Conservation (phyloP, 2,329 filamentous ascomycete species). For the Colletotrichum plurivorum region DNA sequence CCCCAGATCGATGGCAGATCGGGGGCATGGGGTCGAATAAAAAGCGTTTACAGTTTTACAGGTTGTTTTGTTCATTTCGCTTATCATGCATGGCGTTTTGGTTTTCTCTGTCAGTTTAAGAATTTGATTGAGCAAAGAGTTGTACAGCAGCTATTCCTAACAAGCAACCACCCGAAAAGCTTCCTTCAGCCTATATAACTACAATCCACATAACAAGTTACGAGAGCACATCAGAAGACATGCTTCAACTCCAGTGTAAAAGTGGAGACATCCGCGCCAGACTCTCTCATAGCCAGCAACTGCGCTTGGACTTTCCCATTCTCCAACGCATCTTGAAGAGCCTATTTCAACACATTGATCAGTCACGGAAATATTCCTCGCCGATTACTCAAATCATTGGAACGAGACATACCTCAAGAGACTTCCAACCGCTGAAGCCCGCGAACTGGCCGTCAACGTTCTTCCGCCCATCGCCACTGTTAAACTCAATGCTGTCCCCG, state of each 20-base stretch:
- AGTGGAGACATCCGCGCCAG: neutral
- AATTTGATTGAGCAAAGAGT: too few relatives aligned
- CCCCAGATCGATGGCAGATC: constrained; percentile 3
- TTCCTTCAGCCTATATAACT: too few relatives aligned
- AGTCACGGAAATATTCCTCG: neutral
- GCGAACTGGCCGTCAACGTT: constrained; percentile 6
- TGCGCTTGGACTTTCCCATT: neutral
- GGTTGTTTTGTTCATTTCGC: too few relatives aligned
- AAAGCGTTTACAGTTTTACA: neutral
- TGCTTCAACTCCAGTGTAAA: constrained; percentile 21
- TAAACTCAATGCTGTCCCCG: neutral
- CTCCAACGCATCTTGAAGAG: constrained; percentile 8
- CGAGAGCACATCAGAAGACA: neutral
- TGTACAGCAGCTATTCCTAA: too few relatives aligned
- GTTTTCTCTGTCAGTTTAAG: too few relatives aligned
- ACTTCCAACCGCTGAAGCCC: constrained; percentile 28
- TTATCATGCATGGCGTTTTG: too few relatives aligned
- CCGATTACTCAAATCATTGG: too few relatives aligned
- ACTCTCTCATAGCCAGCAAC: neutral
- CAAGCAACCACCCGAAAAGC: too few relatives aligned
- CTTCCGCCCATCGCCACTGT: constrained; percentile 11
- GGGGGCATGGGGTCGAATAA: neutral
- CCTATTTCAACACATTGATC: neutral
- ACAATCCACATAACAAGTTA: too few relatives aligned
- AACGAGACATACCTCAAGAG: constrained; percentile 1